phyloP scores from a whole-genome alignment of 2,329 filamentous ascomycete genomes.

The Knufia fluminis region DNA sequence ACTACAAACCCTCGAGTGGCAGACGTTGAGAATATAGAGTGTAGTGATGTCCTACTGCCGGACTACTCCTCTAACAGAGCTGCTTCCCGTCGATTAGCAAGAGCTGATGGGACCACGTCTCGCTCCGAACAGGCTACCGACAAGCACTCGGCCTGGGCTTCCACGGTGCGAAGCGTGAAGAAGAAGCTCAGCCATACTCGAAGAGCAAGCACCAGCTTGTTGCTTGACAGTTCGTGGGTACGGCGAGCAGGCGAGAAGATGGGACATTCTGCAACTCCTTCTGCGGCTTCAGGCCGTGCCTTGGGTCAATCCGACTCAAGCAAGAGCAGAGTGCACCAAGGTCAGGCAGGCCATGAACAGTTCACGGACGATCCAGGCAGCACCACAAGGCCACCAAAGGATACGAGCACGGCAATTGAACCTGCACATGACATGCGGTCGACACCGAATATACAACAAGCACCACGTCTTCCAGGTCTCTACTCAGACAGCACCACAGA shows the following conservation, averaged over 20 bases:
- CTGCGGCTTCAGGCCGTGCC: background rate
- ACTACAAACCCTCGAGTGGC: conserved; percentile 22
- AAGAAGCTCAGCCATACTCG: conserved; percentile 5
- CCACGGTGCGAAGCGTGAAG: conserved; percentile 1
- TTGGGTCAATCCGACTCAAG: conserved; percentile 11
- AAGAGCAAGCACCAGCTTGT: conserved; percentile 7
- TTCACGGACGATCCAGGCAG: conserved; percentile 12
- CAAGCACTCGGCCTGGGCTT: background rate
- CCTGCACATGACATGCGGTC: background rate
- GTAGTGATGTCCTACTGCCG: conserved; percentile 13
- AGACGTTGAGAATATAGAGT: conserved; percentile 18
- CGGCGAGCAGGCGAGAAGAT: background rate
- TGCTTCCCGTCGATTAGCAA: background rate
- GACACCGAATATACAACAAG: background rate
- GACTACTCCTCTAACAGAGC: conserved; percentile 2
- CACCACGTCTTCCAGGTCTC: conserved; percentile 2
- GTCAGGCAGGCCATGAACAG: background rate
- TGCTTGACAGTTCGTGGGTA: background rate
- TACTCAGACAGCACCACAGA: conserved; percentile 9
- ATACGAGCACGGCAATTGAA: background rate
- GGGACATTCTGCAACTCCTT: background rate
- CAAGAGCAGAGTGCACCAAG: conserved; percentile 12
- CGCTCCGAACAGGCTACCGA: background rate
- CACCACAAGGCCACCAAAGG: background rate
- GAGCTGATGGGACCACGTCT: background rate